These are phyloP conservation scores for Cadophora luteo-olivacea DNA, from an alignment of 2,329 filamentous ascomycete species.

Conservation along the genomic window DNA sequence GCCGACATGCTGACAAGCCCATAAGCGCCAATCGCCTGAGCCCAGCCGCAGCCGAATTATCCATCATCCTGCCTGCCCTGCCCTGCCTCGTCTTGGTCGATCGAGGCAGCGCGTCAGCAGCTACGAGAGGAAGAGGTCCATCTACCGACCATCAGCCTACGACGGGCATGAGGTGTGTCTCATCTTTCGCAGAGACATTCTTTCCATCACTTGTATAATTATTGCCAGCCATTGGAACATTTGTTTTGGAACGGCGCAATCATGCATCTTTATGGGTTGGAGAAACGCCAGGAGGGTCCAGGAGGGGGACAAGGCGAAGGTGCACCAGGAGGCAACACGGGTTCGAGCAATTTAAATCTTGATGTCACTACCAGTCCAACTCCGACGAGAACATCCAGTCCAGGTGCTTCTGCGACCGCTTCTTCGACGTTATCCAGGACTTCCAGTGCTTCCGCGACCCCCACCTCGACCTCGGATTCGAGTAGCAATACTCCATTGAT, in stretches of 20 bases:
- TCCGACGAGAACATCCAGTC: not conserved
- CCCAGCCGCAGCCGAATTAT: slow-evolving; percentile 4
- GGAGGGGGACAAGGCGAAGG: not conserved
- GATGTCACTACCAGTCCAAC: slow-evolving; percentile 5
- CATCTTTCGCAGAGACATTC: not conserved
- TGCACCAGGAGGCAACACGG: not conserved
- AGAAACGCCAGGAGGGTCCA: not conserved
- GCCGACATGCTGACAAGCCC: slow-evolving; percentile 1
- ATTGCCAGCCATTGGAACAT: slow-evolving; percentile 1
- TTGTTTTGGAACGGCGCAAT: not conserved
- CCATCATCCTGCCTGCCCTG: slow-evolving; percentile 2
- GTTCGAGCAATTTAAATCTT: not conserved
- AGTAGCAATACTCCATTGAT: slow-evolving; percentile 6
- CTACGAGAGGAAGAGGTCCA: not conserved
- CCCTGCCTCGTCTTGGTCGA: slow-evolving; percentile 1
- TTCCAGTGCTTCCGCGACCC: slow-evolving; percentile 13
- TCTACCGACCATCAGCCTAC: not conserved
- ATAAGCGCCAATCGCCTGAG: slow-evolving; percentile 13
- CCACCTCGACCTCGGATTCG: slow-evolving; percentile 6
- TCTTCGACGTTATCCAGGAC: slow-evolving; percentile 15
- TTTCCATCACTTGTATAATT: slow-evolving; percentile 16
- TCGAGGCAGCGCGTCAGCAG: slow-evolving; percentile 14
- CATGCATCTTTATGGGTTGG: slow-evolving; percentile 12
- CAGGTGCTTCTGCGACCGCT: slow-evolving; percentile 4
- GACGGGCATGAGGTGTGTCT: slow-evolving; percentile 5